These are phyloP conservation scores for Coemansia sp. DNA, from an alignment of 371 early-diverging fungal genomes.

Conservation along the genomic window DNA sequence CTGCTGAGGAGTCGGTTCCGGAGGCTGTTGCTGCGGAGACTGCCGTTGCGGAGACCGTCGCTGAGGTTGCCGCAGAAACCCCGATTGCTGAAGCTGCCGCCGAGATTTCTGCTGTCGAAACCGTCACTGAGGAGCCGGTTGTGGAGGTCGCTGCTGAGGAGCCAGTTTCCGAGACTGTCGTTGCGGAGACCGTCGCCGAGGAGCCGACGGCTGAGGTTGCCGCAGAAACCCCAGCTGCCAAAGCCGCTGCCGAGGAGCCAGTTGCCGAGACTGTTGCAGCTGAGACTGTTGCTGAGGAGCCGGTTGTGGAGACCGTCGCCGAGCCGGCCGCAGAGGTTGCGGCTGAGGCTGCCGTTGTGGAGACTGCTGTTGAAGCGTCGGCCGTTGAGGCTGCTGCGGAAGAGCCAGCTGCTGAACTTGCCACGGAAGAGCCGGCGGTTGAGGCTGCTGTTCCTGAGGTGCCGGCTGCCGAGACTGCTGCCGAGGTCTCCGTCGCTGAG, in stretches of 20 bases:
- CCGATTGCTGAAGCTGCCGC: neutral
- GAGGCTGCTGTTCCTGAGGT: neutral
- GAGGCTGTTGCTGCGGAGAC: neutral
- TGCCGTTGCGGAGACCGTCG: neutral
- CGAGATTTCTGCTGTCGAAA: neutral
- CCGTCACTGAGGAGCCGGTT: neutral
- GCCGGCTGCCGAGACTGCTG: neutral
- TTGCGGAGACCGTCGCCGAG: neutral
- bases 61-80: neutral
- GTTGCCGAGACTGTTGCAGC: neutral
- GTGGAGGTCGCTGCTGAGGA: neutral
- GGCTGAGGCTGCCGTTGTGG: neutral
- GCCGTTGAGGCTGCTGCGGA: constrained; percentile 2
- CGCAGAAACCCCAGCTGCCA: neutral
- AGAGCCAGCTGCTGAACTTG: neutral
- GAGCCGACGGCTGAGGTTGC: neutral
- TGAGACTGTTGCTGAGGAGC: neutral
- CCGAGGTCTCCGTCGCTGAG: neutral
- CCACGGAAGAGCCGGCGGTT: neutral
- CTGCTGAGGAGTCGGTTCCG: neutral
- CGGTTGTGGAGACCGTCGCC: neutral
- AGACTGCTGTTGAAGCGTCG: neutral
- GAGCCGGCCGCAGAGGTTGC: neutral
- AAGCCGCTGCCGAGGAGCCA: neutral
- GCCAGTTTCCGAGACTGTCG: neutral